Conservation (phyloP, 176 grass and related monocot genomes). For the Musa beccarii region DNA sequence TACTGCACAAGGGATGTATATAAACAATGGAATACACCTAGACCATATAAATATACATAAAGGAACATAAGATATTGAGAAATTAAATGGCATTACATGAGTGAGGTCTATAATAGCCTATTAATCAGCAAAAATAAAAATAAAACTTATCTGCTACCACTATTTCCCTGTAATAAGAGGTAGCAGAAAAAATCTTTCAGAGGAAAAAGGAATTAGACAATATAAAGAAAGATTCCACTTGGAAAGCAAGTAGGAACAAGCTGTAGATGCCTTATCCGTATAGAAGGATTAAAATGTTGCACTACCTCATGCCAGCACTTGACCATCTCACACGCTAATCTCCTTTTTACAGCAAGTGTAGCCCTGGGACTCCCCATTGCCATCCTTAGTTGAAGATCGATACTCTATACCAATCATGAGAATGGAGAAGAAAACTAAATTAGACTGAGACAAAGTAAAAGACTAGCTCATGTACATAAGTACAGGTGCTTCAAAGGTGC, state of each 20-base stretch:
- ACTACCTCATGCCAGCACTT: slow-evolving; percentile 25
- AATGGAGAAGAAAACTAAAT: background rate
- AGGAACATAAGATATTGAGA: no score
- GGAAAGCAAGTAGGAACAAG: background rate
- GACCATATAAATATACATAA: no score
- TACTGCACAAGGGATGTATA: no score
- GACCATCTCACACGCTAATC: slow-evolving; percentile 24
- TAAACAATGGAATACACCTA: no score
- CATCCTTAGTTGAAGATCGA: slow-evolving; percentile 24
- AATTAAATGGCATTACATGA: no score
- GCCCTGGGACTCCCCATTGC: slow-evolving; percentile 20
- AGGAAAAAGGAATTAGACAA: background rate
- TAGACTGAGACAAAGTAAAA: background rate
- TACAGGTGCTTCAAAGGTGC: no score
- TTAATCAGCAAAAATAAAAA: no score
- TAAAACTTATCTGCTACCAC: no score
- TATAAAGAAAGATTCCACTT: background rate
- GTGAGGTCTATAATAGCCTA: no score
- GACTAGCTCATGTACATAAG: no score
- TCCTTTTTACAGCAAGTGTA: slow-evolving; percentile 25
- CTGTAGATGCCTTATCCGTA: background rate
- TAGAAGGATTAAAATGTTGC: slow-evolving; percentile 2
- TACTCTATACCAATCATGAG: slow-evolving; percentile 8
- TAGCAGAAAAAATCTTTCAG: background rate
- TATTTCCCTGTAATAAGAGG: no score